Evolutionary conservation across 1,284 basidiomycete genomes (phyloP).

Genomic region (Naganishia cerealis): DNA sequence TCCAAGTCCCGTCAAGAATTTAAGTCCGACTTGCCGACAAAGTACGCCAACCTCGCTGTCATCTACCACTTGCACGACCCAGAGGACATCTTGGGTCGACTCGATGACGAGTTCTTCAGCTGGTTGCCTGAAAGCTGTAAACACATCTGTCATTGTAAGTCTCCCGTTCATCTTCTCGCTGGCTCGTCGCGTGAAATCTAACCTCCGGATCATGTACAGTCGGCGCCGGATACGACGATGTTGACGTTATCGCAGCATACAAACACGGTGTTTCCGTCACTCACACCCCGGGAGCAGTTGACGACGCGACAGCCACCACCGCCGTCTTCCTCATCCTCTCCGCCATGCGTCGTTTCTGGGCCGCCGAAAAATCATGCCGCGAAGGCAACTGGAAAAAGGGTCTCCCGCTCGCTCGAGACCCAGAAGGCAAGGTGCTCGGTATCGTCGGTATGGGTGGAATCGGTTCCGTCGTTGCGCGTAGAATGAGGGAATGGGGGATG

Average conservation of each 20-base stretch:
- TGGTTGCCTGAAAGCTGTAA: slow-evolving; percentile 19
- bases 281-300: slow-evolving; percentile 86
- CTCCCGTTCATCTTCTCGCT: neutral
- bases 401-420: slow-evolving; percentile 66
- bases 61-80: slow-evolving; percentile 67
- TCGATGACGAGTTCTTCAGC: slow-evolving; percentile 35
- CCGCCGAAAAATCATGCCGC: slow-evolving; percentile 68
- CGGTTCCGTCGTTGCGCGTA: slow-evolving; percentile 58
- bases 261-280: slow-evolving; percentile 77
- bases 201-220: neutral
- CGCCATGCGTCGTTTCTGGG: slow-evolving; percentile 73
- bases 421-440: slow-evolving; percentile 74
- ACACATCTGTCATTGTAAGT: slow-evolving; percentile 34
- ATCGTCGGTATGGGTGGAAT: slow-evolving; percentile 90
- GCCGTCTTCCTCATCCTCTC: slow-evolving; percentile 81
- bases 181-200: neutral
- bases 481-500: slow-evolving; percentile 63
- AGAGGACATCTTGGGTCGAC: slow-evolving; percentile 39
- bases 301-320: slow-evolving; percentile 87
- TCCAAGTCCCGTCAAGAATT: slow-evolving; percentile 68
- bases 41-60: slow-evolving; percentile 71
- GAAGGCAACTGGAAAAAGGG: slow-evolving; percentile 61
- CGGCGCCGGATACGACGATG: slow-evolving; percentile 87
- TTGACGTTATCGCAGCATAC: slow-evolving; percentile 73
- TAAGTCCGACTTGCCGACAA: slow-evolving; percentile 66